Base-by-base conservation (phyloP, 352 stramenopile species). In the Phytophthora cajani region DNA sequence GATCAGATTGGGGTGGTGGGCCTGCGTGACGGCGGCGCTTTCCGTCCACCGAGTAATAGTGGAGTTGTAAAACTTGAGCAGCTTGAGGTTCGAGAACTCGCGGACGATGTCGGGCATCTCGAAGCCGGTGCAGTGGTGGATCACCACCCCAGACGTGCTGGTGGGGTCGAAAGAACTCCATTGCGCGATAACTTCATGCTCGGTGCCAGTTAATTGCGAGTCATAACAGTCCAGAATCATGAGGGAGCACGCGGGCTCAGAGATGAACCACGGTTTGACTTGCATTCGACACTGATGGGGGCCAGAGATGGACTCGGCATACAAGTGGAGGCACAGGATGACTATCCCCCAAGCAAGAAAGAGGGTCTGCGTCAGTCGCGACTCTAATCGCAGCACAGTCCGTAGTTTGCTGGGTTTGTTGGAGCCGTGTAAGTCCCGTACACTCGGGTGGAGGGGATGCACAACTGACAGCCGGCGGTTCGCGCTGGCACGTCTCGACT, bases 21-120 rank as follows among this genome's bases (percentile, higher is more conserved):
- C 50, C 5, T 72, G 27, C 0, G 69, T 74, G 16, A 87, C 36
- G 9, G 72, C 74, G 4, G 77, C 77, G 19, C 61, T 69, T 7
- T 63, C 44, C 0, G 53, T 44, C 74, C 77, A 85, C 6, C 38
- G 55, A 0, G n/a, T 27, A 8, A 89, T 69, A 7, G 75, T 84
- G 3, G 77, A 77, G 49, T 85, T 87, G 62, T 81, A 85, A 21
- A 84, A 62, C 50, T 85, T 83, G 1, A 85, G 30, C 1, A 72
- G 57, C 19, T 82, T 55, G 2, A 88, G 58, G 2, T 54, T 49
- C 1, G 56, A 72, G 58, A 89, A 86, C 3, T 59, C 11, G 2
- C 75, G 52, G 1, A 89, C 19, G 1, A 54, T 50, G 0, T 54
- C 25, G 1, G 71, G 57, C 11, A 88, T 67, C 33, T 88, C 75